Conservation (phyloP, 1,284 basidiomycete genomes). For the Apiotrichum sp. region DNA sequence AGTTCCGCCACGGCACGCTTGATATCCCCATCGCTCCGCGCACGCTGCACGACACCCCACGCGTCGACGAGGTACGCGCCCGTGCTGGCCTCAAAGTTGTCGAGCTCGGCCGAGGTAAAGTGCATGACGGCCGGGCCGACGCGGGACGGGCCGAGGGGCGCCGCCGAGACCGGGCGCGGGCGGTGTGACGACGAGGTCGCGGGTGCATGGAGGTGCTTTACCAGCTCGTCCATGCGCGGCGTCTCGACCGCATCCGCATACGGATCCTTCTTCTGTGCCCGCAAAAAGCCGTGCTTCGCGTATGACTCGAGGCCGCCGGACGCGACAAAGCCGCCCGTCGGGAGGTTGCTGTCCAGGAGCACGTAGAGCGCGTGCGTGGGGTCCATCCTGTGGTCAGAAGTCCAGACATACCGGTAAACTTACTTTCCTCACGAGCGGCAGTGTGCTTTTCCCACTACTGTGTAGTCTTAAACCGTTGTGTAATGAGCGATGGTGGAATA, state of each 20-base stretch:
- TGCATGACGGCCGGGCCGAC: slow-evolving; percentile 20
- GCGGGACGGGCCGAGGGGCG: slow-evolving; percentile 6
- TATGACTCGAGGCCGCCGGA: slow-evolving; percentile 86
- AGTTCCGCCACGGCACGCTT: neutral
- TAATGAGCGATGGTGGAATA: no score
- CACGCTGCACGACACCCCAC: slow-evolving; percentile 46
- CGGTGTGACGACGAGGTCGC: no score
- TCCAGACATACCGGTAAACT: no score
- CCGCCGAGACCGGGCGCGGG: slow-evolving; percentile 2
- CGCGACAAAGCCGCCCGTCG: slow-evolving; percentile 98
- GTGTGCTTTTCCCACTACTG: no score
- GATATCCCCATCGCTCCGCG: neutral
- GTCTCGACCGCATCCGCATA: neutral
- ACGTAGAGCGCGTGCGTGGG: slow-evolving; percentile 40
- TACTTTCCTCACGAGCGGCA: no score
- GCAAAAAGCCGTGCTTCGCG: slow-evolving; percentile 72
- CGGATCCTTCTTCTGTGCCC: neutral
- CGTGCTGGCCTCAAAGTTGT: slow-evolving; percentile 65
- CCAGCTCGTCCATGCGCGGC: neutral
- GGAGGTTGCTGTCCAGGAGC: slow-evolving; percentile 90
- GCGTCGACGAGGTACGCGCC: slow-evolving; percentile 70
- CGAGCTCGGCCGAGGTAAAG: slow-evolving; percentile 42
- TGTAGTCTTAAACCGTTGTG: no score
- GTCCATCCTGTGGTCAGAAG: neutral
- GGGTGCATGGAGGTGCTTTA: no score